Percentiles rank a stretch among this genome's conserved stretches.
Evolutionary conservation across 164 flowering plant genomes (phyloP).

Genomic region (Piper longum): DNA sequence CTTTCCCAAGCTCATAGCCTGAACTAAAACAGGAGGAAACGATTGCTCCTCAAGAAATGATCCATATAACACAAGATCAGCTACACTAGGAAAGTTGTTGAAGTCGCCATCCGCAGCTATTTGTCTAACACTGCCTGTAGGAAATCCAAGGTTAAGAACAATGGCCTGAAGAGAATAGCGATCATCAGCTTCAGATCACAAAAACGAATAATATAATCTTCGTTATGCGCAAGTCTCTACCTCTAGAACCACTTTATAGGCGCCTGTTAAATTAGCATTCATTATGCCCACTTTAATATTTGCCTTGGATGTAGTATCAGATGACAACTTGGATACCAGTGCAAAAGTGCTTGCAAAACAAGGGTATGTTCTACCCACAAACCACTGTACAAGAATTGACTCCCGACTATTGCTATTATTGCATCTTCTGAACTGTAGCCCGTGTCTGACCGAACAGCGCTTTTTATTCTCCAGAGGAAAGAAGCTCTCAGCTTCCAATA

Average conservation of each 20-base stretch:
- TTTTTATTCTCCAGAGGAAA: constrained; percentile 17
- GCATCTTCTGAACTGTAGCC: constrained; percentile 39
- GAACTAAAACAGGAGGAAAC: constrained; percentile 69
- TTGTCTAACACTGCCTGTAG: constrained; percentile 44
- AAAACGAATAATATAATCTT: background rate
- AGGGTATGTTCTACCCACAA: constrained; percentile 90
- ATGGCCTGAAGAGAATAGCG: constrained; percentile 35
- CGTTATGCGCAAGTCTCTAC: constrained; percentile 16
- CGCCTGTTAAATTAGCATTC: constrained; percentile 37
- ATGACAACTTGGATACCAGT: constrained; percentile 27
- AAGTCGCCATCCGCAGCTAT: constrained; percentile 32
- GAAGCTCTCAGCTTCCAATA: constrained; percentile 40
- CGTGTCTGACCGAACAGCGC: constrained; percentile 28
- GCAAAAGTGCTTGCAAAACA: constrained; percentile 55
- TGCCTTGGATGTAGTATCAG: constrained; percentile 21
- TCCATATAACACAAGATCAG: constrained; percentile 80
- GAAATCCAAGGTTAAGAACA: constrained; percentile 55
- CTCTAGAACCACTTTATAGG: constrained; percentile 63
- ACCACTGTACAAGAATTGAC: constrained; percentile 65
- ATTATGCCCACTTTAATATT: constrained; percentile 45
- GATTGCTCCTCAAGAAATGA: constrained; percentile 82
- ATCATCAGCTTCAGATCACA: background rate
- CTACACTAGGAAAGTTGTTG: constrained; percentile 25
- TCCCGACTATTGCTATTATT: constrained; percentile 61
- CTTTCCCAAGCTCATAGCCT: constrained; percentile 77